Evolutionary conservation across 23 red algal species (phyloP).

Genomic region (Gracilariopsis chorda): DNA sequence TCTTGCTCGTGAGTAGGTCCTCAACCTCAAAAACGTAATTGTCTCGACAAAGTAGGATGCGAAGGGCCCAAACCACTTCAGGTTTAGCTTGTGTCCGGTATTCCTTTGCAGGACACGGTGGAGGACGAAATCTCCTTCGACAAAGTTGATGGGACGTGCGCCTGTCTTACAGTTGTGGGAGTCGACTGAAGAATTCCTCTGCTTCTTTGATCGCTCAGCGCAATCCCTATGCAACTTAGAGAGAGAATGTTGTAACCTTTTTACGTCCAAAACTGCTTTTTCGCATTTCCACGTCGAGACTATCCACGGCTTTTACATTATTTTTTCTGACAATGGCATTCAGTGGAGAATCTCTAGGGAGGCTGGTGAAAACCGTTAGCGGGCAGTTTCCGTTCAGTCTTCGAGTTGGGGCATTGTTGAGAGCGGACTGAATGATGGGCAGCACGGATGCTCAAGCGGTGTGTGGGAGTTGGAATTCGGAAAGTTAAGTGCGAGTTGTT

Average conservation of each 20-base stretch:
- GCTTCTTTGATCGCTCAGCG: neutral
- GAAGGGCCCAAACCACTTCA: neutral
- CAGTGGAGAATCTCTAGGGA: neutral
- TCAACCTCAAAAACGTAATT: neutral
- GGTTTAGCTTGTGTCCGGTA: neutral
- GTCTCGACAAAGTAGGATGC: neutral
- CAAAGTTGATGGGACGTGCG: neutral
- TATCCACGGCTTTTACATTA: neutral
- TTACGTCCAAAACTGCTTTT: neutral
- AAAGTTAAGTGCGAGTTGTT: neutral
- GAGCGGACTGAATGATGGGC: neutral
- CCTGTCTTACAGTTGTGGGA: neutral
- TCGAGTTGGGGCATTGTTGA: neutral
- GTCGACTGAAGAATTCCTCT: neutral
- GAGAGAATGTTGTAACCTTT: neutral
- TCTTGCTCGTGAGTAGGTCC: neutral
- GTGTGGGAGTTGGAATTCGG: neutral
- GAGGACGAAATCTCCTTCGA: conserved; percentile 22
- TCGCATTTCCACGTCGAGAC: neutral
- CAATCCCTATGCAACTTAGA: neutral
- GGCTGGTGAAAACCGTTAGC: neutral
- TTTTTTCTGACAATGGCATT: neutral
- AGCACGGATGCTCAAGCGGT: neutral
- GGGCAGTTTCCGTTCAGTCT: neutral
- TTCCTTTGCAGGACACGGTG: neutral